A percentile compares a stretch with the other conserved stretches of the same genome.
These are phyloP conservation scores for Albizia julibrissin DNA, from an alignment of 306 rosid genomes.

Conservation along the genomic window DNA sequence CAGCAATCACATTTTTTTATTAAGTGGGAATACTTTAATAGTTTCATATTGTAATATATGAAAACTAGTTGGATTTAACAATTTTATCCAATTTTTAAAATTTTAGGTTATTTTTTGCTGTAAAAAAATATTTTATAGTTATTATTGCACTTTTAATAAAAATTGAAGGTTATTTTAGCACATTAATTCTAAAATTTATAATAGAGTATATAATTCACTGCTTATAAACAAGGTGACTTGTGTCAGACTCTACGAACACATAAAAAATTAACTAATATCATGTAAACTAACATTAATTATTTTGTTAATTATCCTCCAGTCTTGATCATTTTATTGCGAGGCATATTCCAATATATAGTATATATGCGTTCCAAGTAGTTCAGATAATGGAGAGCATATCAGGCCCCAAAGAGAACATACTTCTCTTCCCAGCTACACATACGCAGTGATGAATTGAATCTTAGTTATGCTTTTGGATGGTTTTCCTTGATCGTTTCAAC, in stretches of 20 bases:
- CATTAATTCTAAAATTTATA: too few relatives aligned
- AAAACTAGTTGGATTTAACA: too few relatives aligned
- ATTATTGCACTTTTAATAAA: too few relatives aligned
- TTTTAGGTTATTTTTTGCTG: too few relatives aligned
- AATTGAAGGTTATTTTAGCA: too few relatives aligned
- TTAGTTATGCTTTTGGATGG: background rate
- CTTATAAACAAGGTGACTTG: background rate
- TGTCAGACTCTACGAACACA: background rate
- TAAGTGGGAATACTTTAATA: too few relatives aligned
- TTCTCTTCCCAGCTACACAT: background rate
- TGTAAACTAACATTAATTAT: background rate
- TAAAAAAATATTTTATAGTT: too few relatives aligned
- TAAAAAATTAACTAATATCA: too few relatives aligned
- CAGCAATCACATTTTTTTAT: too few relatives aligned
- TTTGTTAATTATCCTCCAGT: background rate
- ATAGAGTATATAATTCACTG: background rate
- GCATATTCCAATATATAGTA: background rate
- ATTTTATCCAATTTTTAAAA: too few relatives aligned
- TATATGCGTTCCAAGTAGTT: background rate
- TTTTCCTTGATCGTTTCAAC: too few relatives aligned
- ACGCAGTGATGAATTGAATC: background rate
- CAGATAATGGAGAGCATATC: background rate
- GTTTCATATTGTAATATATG: too few relatives aligned
- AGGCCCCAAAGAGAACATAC: background rate
- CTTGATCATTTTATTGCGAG: background rate